Conservation (phyloP, 2,329 filamentous ascomycete species). For the Acarospora socialis region DNA sequence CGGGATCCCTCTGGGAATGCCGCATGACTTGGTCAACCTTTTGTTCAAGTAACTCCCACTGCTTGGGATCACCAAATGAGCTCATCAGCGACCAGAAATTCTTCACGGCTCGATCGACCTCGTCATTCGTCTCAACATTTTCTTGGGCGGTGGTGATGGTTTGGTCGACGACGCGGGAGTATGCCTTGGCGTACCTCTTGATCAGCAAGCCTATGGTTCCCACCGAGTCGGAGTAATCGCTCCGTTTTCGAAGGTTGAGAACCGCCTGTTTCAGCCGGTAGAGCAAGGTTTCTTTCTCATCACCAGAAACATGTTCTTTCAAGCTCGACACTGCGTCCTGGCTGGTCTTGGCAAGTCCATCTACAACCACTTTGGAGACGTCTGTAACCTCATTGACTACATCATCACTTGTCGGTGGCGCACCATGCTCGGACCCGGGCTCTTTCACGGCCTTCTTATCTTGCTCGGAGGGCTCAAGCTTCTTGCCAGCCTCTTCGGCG, state of each 20-base stretch:
- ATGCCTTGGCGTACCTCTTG: constrained; percentile 62
- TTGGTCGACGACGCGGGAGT: constrained; percentile 58
- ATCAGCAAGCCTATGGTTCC: constrained; percentile 63
- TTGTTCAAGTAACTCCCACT: constrained; percentile 63
- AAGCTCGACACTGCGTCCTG: constrained; percentile 54
- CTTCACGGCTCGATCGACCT: constrained; percentile 57
- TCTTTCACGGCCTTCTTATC: constrained; percentile 42
- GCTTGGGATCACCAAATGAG: constrained; percentile 58
- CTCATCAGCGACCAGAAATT: constrained; percentile 72
- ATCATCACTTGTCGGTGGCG: constrained; percentile 46
- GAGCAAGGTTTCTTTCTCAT: constrained; percentile 58
- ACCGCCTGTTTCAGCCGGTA: constrained; percentile 66
- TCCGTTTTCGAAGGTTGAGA: constrained; percentile 55
- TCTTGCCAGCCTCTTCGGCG: constrained; percentile 58
- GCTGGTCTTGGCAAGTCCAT: constrained; percentile 25
- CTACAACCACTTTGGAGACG: constrained; percentile 18
- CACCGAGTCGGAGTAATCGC: constrained; percentile 76
- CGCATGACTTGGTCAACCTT: constrained; percentile 56
- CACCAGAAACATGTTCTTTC: constrained; percentile 56
- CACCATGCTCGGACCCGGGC: constrained; percentile 29
- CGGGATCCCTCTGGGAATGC: constrained; percentile 61
- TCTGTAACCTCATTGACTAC: constrained; percentile 43
- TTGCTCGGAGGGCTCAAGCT: constrained; percentile 53
- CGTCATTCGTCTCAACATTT: constrained; percentile 58
- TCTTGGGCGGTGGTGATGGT: constrained; percentile 52